Base-by-base conservation (phyloP, 106 monocot species). In the Hemerocallis citrina region DNA sequence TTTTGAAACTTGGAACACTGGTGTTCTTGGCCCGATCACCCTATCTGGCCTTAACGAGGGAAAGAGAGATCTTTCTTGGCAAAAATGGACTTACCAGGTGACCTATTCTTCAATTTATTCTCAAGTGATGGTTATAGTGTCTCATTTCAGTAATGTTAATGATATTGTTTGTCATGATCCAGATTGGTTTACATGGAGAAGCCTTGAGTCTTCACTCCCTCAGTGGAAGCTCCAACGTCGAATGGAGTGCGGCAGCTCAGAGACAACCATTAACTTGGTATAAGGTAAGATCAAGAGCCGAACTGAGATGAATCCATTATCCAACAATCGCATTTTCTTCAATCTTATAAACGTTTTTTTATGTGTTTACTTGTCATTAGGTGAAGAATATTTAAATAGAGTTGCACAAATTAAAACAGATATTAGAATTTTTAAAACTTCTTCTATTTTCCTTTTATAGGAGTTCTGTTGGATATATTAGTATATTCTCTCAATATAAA, bases 151-250 rank as follows among this genome's bases (percentile, higher is more conserved):
- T 56, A 44, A 57, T 47, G 8, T 69, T 38, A n/a, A 27, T 22
- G 0, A 51, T 16, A 34, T 63, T 39, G 19, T 34, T 49, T 29
- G 29, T 58, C 34, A 32, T 25, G 36, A 23, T 73, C 16, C 69
- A 96, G 96, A 69, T 91, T 64, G 96, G 96, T 49, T 68, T 98
- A 44, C 84, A 79, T 71, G 96, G 96, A 28, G 96, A 98, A 64
- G 37, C 71, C 67, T 51, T 98, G 61, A 71, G 59, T 57, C 84
- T 98, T 33, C 79, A 91, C 65, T 74, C 96, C 8, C 74, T 92
- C n/a, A 82, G 72, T 61, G 88, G 81, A 37, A 91, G 91, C 47
- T 88, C 81, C 16, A 72, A 68, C 38, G 91, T 91, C 12, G 91
- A 98, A 52, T 98, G 96, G 96, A 77, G 67, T 57, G 87, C 74